These are phyloP conservation scores for Malus hybrid DNA, from an alignment of 331 rosid genomes.

Conservation along the genomic window DNA sequence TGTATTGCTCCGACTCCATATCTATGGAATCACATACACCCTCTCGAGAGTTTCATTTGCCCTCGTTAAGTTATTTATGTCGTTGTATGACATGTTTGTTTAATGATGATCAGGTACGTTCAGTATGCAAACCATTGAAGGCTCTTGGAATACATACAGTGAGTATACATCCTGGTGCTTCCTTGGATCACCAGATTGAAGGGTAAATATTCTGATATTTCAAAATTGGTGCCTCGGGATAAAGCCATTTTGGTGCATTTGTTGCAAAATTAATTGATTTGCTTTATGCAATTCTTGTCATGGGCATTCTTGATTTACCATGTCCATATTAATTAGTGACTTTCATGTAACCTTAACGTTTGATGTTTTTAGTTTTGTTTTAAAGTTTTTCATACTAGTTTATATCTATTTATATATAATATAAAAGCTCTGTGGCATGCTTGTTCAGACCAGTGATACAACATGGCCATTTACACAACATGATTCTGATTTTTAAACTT, in stretches of 20 bases:
- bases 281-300: background rate
- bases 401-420: too few species aligned
- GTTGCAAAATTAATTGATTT: background rate
- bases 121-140: constrained; percentile 84
- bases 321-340: background rate
- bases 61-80: background rate
- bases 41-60: background rate
- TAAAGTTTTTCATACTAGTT: background rate
- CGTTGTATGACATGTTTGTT: background rate
- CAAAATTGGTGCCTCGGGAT: background rate
- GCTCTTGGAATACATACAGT: constrained; percentile 88
- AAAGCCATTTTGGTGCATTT: background rate
- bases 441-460: background rate
- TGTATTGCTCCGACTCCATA: background rate
- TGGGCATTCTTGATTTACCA: background rate
- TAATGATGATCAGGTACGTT: constrained; percentile 48
- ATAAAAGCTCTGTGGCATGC: background rate
- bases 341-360: background rate
- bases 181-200: constrained; percentile 89
- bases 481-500: background rate
- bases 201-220: constrained; percentile 45
- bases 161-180: constrained; percentile 78
- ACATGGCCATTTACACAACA: background rate
- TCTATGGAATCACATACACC: background rate
- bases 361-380: background rate